Evolutionary conservation across 768 basidiomycete species (phyloP).

Genomic region (Leccinellum luteum): DNA sequence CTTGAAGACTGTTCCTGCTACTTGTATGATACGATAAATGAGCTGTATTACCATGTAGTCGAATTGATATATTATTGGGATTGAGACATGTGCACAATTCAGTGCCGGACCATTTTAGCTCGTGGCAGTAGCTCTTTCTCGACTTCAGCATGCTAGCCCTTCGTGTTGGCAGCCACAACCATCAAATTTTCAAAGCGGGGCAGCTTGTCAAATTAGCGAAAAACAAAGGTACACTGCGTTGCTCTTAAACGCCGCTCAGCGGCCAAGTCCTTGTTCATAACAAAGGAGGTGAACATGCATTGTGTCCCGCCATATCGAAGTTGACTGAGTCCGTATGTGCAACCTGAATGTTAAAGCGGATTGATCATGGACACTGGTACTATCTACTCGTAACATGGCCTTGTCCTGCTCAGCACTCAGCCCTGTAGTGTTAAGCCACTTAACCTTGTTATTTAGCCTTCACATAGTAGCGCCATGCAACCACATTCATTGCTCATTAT

Average conservation of each 20-base stretch:
- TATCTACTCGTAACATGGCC: no score
- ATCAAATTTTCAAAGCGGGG: neutral
- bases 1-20: conserved; percentile 1
- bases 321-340: no score
- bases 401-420: no score
- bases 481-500: no score
- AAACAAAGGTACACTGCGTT: neutral
- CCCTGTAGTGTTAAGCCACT: no score
- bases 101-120: no score
- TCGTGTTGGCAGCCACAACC: neutral
- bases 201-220: no score
- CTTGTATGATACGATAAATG: conserved; percentile 13
- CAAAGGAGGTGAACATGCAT: neutral
- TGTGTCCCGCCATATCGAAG: no score
- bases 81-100: neutral
- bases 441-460: no score
- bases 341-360: no score
- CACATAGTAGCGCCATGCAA: no score
- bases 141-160: neutral
- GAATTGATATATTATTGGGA: neutral
- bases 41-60: neutral
- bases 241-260: neutral
- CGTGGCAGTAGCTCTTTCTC: neutral
- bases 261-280: neutral
- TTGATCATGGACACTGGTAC: no score